Base-by-base conservation (phyloP, 345 rosid genomes). In the Camelina hispida region DNA sequence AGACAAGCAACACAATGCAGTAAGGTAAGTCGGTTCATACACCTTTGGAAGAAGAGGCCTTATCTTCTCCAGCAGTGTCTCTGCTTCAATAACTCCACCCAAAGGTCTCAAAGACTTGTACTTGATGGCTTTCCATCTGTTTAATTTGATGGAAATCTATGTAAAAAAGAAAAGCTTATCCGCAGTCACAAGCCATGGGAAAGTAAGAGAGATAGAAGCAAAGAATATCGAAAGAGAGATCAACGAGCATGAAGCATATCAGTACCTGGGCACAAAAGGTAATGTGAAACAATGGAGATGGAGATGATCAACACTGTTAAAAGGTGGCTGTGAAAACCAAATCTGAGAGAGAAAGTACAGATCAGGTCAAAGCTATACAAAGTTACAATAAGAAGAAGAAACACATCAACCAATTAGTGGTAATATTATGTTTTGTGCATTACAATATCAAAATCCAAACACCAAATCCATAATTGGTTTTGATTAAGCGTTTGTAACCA, bases 261-360 rank as follows among this genome's bases (percentile, higher is more conserved):
- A 18, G 35, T 80, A 88, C 97, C 82, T 91, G 50, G 95, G 93
- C 44, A 34, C 67, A 84, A 80, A 94, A 42, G 97, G 96, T 63
- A 84, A 79, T 55, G 95, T 91, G 69, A 91, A 79, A 78, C 97
- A 94, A 63, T 94, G 97, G 78, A 91, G 96, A 81, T 94, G 96
- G 60, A 89, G 85, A 86, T 94, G 98, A 76, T 85, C 54, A 40
- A 91, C 91, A 76, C 91, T 93, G 81, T 87, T 91, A 5, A 93
- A 66, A 18, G 97, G 98, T 71, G 97, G 98, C 80, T 74, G 84
- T 93, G 96, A 78, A 91, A 91, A 30, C 98, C 98, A 79, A 86
- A 91, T 70, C 87, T 86, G 84, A 51, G 60, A n/a, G n/a, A 73
- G 67, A 53, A 23, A 42, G 20, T 16, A 66, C 5, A 23, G 0